These are phyloP conservation scores for Setomelanomma holmii DNA, from an alignment of 2,329 filamentous ascomycete species.

Conservation along the genomic window DNA sequence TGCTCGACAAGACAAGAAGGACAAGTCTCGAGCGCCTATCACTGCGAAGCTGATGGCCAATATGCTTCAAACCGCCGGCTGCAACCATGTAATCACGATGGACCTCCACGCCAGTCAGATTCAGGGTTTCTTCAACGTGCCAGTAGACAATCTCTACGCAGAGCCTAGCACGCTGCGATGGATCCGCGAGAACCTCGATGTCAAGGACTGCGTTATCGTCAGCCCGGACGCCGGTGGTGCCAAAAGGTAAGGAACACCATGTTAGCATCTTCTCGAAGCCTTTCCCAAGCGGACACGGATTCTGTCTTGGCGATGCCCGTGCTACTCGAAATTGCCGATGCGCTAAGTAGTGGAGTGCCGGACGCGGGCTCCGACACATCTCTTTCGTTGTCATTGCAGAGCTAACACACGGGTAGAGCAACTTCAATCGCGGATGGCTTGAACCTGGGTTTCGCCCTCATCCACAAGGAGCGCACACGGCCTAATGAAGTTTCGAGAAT, in stretches of 20 bases:
- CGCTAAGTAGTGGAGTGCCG: constrained; percentile 1
- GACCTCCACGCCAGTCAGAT: constrained; percentile 94
- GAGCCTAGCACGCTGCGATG: constrained; percentile 91
- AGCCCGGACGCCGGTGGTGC: constrained; percentile 94
- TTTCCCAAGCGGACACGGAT: too few relatives aligned
- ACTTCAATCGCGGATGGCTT: constrained; percentile 92
- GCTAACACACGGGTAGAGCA: constrained; percentile 60
- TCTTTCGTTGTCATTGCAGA: not conserved
- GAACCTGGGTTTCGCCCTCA: constrained; percentile 89
- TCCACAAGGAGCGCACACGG: constrained; percentile 95
- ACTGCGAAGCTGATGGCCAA: constrained; percentile 95
- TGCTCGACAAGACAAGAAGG: constrained; percentile 96
- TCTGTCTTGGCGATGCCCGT: not conserved
- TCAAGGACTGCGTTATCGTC: constrained; percentile 89
- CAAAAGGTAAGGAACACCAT: constrained; percentile 68
- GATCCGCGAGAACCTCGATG: constrained; percentile 84
- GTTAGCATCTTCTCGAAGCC: not conserved
- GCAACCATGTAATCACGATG: constrained; percentile 95
- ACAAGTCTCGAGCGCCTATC: constrained; percentile 94
- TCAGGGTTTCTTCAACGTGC: constrained; percentile 92
- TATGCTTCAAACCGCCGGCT: constrained; percentile 94
- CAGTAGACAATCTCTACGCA: constrained; percentile 84
- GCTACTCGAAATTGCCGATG: not conserved
- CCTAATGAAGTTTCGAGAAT: constrained; percentile 90
- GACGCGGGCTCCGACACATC: constrained; percentile 2